These are phyloP conservation scores for Flammula alnicola DNA, from an alignment of 1,284 basidiomycete species.

Conservation along the genomic window DNA sequence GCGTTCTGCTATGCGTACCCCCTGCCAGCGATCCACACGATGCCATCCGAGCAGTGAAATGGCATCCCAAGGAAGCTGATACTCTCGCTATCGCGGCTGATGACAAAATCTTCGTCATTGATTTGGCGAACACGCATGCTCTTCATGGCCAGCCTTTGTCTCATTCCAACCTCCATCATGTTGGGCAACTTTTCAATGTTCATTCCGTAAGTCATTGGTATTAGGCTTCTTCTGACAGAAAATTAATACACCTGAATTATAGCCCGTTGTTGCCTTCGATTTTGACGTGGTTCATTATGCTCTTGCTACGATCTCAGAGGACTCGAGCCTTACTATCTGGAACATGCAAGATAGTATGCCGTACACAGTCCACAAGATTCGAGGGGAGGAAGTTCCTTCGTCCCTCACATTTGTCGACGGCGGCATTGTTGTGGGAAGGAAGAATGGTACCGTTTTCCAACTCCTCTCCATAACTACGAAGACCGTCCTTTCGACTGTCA, in stretches of 20 bases:
- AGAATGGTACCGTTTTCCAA: conserved; percentile 80
- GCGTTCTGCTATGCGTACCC: conserved; percentile 70
- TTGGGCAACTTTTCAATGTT: conserved; percentile 67
- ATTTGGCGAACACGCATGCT: conserved; percentile 63
- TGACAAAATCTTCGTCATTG: conserved; percentile 72
- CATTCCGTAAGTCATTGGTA: conserved; percentile 58
- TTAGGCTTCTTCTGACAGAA: background rate
- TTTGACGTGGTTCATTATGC: conserved; percentile 77
- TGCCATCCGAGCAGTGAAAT: conserved; percentile 77
- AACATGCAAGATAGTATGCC: conserved; percentile 74
- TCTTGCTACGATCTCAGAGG: conserved; percentile 77
- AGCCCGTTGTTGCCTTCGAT: conserved; percentile 81
- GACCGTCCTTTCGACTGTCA: conserved; percentile 75
- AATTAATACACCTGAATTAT: conserved; percentile 16
- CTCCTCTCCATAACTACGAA: conserved; percentile 72
- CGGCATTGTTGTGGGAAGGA: conserved; percentile 78
- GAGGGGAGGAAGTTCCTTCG: conserved; percentile 77
- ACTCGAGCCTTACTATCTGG: conserved; percentile 80
- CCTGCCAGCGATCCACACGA: conserved; percentile 57
- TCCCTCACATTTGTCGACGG: conserved; percentile 81
- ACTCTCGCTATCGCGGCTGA: conserved; percentile 80
- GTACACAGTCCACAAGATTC: conserved; percentile 73
- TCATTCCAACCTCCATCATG: conserved; percentile 66
- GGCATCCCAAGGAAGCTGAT: conserved; percentile 79
- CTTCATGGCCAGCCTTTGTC: conserved; percentile 66